Evolutionary conservation across 257 asterid genomes (phyloP), one percentile per base, ranked within the genome.

Genomic region (Solanum chiquidenum): DNA sequence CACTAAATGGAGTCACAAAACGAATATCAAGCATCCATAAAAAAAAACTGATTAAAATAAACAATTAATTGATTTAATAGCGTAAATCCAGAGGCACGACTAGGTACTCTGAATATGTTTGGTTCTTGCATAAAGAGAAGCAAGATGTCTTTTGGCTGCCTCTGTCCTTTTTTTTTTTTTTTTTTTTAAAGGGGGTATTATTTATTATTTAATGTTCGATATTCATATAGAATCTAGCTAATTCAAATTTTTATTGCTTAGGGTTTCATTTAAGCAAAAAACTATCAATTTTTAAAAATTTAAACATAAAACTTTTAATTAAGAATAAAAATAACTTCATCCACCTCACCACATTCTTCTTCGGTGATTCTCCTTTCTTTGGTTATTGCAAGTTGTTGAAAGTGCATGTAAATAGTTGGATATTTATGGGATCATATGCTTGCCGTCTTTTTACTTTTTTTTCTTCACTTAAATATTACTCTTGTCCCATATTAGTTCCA

Each of bases 261-360:
- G 10, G 1, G 4, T 6, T 52, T 3, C n/a, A 18, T 52, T 52
- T 16, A 52, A 18, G 4, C 4, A 0, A 16, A 16, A 52, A 6
- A 6, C 4, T 18, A 16, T 0, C 18, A 46, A 12, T 12, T 18
- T 44, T 52, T 16, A 16, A 52, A 0, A 52, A 16, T 3, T 16
- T 18, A 18, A 52, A 52, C 0, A 52, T 3, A 3, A 18, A 55
- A 0, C 1, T 7, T 18, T 3, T 18, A 18, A 55, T 0, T 18
- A 0, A 1, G 7, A 0, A 49, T 1, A 55, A 55, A 18, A 55
- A 55, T 0, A 6, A 0, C 4, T 0, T 18, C 5, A 18, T 55
- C 5, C 11, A 55, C 11, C 11, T 6, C 64, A 55, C 11, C 25
- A 18, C 2, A 18, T 55, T 55, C 4, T 55, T 55, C 4, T 55